phyloP scores from a whole-genome alignment of 768 basidiomycete genomes.

The Trametes coccinea region DNA sequence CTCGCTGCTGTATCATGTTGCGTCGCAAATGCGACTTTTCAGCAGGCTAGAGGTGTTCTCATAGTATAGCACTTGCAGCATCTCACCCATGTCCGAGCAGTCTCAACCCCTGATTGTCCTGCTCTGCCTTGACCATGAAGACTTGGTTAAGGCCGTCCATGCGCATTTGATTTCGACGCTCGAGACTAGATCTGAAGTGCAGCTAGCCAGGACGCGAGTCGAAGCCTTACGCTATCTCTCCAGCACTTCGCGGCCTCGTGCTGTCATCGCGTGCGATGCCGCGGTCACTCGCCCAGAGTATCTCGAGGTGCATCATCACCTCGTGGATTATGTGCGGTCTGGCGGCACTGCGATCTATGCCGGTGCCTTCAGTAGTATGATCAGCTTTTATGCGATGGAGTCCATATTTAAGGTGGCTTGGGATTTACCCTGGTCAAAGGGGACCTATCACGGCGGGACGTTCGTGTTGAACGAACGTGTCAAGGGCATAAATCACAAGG shows the following conservation, averaged over 20 bases:
- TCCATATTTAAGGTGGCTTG: conserved; percentile 32
- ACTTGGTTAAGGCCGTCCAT: neutral
- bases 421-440: conserved; percentile 39
- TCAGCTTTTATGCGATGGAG: conserved; percentile 27
- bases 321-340: conserved; percentile 40
- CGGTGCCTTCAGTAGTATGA: conserved; percentile 36
- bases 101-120: neutral
- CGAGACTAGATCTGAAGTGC: conserved; percentile 23
- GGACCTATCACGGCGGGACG: conserved; percentile 39
- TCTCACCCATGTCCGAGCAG: neutral
- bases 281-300: conserved; percentile 22
- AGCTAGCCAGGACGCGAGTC: neutral
- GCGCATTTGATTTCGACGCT: neutral
- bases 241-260: neutral
- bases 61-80: no score
- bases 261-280: neutral
- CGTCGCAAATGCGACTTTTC: no score
- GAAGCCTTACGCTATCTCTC: neutral
- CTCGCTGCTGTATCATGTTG: no score
- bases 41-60: no score
- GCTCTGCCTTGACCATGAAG: neutral
- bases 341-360: conserved; percentile 42
- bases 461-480: conserved; percentile 33
- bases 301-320: conserved; percentile 27
- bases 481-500: neutral